phyloP scores from a whole-genome alignment of 225 moss, liverwort and hornwort genomes.

The Ulota crispa region DNA sequence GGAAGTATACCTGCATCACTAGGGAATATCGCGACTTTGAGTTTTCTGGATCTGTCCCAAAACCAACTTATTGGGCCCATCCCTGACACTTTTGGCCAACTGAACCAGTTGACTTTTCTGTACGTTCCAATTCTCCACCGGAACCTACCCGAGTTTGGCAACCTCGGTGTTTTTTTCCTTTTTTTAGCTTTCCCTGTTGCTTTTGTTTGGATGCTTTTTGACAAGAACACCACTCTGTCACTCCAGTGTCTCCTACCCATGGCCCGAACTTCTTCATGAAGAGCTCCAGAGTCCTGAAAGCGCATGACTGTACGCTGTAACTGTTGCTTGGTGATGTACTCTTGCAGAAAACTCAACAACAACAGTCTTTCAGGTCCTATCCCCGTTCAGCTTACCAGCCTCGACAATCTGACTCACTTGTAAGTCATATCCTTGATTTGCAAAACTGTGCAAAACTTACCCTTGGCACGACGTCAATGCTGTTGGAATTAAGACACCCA shows the following conservation, averaged over 20 bases:
- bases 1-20: constrained; percentile 32
- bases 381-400: constrained; percentile 35
- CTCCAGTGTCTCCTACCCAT: neutral
- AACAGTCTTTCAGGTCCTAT: constrained; percentile 28
- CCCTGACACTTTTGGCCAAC: constrained; percentile 32
- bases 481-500: no score
- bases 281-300: neutral
- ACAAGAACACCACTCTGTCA: neutral
- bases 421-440: constrained; percentile 18
- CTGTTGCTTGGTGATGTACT: constrained; percentile 1
- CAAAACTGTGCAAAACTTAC: neutral
- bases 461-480: no score
- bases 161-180: neutral
- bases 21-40: constrained; percentile 14
- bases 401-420: neutral
- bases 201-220: constrained; percentile 11
- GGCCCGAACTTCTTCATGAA: neutral
- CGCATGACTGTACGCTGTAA: neutral
- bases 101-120: constrained; percentile 14
- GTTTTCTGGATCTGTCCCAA: constrained; percentile 14
- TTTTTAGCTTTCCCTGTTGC: neutral
- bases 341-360: constrained; percentile 39
- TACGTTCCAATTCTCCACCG: constrained; percentile 22
- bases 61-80: constrained; percentile 34
- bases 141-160: neutral